phyloP scores from a whole-genome alignment of 1,139 yeast species.

The Hanseniaspora sp. region DNA sequence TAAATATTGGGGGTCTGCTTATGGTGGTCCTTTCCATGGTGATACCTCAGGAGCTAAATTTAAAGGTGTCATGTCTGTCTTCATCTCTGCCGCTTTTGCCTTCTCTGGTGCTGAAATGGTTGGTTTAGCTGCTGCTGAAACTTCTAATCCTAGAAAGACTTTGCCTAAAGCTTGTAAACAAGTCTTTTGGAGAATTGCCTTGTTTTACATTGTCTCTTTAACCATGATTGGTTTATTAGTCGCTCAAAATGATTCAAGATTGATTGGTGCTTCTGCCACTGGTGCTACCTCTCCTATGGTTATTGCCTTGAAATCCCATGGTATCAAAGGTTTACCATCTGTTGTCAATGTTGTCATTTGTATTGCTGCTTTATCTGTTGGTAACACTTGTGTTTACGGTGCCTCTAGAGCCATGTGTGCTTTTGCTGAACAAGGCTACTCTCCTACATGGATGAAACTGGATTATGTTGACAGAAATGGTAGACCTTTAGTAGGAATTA shows the following conservation, averaged over 20 bases:
- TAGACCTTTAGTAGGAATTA: constrained; percentile 36
- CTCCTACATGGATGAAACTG: constrained; percentile 35
- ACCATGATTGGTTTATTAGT: constrained; percentile 40
- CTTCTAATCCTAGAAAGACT: constrained; percentile 39
- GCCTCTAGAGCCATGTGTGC: constrained; percentile 39
- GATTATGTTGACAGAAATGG: constrained; percentile 36
- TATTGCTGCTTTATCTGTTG: constrained; percentile 45
- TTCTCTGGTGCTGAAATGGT: constrained; percentile 55
- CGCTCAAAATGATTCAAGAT: constrained; percentile 34
- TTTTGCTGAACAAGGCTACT: constrained; percentile 39
- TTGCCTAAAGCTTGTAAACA: constrained; percentile 40
- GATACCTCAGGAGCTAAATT: constrained; percentile 45
- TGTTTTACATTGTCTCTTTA: constrained; percentile 37
- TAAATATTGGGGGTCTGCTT: constrained; percentile 48
- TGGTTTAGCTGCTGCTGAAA: constrained; percentile 40
- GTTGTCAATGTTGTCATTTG: constrained; percentile 42
- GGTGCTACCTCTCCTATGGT: constrained; percentile 47
- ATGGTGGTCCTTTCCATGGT: constrained; percentile 46
- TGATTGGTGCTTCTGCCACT: constrained; percentile 32
- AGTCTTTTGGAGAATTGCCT: constrained; percentile 37
- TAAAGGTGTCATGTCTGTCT: constrained; percentile 56
- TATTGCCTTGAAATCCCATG: constrained; percentile 41
- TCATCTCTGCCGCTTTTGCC: constrained; percentile 53
- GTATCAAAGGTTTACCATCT: constrained; percentile 40
- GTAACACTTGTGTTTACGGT: constrained; percentile 36